Evolutionary conservation across 1,284 basidiomycete genomes (phyloP).

Genomic region (Athelia psychrophila): DNA sequence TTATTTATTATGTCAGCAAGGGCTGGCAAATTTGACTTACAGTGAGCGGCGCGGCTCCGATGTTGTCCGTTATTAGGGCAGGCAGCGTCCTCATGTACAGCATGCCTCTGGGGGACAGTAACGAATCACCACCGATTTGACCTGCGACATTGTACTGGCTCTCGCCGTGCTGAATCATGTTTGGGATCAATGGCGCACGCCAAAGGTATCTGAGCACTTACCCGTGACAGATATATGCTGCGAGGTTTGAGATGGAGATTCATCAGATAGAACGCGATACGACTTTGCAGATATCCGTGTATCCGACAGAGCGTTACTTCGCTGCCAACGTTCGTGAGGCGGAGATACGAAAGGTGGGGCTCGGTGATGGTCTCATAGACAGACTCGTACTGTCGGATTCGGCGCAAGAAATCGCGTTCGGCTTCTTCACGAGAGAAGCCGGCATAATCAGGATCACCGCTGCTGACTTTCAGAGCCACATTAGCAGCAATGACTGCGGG

Average conservation of each 20-base stretch:
- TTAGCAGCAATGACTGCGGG: slow-evolving; percentile 93
- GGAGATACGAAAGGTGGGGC: slow-evolving; percentile 81
- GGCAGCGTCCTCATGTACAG: slow-evolving; percentile 88
- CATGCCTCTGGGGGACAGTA: slow-evolving; percentile 82
- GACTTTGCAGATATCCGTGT: slow-evolving; percentile 91
- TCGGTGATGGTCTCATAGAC: slow-evolving; percentile 96
- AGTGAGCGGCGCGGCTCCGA: slow-evolving; percentile 86
- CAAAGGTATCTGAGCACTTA: slow-evolving; percentile 34
- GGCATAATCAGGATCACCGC: slow-evolving; percentile 97
- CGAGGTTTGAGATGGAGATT: slow-evolving; percentile 96
- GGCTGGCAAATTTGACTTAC: slow-evolving; percentile 42
- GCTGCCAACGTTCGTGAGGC: slow-evolving; percentile 86
- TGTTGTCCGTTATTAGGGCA: slow-evolving; percentile 84
- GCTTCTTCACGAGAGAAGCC: slow-evolving; percentile 85
- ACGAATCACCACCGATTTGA: slow-evolving; percentile 95
- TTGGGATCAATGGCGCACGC: slow-evolving; percentile 7
- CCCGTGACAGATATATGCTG: slow-evolving; percentile 95
- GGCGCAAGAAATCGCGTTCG: slow-evolving; percentile 85
- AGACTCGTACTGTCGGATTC: slow-evolving; percentile 92
- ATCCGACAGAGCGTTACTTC: slow-evolving; percentile 85
- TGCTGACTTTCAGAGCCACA: slow-evolving; percentile 92
- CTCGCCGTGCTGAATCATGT: slow-evolving; percentile 86
- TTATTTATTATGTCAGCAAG: too few species aligned
- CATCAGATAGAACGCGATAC: slow-evolving; percentile 98
- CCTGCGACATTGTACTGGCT: slow-evolving; percentile 97